These are phyloP conservation scores for Candida freyschussii DNA, from an alignment of 1,139 yeast species.

Conservation along the genomic window DNA sequence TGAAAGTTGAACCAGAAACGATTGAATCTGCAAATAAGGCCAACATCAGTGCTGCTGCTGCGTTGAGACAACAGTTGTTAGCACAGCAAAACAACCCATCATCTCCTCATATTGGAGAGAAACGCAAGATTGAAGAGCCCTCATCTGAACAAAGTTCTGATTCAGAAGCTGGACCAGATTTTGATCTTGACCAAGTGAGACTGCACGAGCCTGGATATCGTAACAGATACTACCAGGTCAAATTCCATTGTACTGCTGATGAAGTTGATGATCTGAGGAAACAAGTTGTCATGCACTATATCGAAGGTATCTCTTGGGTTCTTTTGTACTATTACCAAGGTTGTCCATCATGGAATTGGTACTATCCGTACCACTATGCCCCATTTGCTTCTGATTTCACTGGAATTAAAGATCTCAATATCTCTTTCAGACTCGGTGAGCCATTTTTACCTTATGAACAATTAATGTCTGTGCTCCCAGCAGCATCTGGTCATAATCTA, in stretches of 20 bases:
- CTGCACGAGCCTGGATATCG: conserved; percentile 87
- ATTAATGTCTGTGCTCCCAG: conserved; percentile 95
- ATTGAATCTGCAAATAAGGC: conserved; percentile 32
- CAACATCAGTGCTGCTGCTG: conserved; percentile 38
- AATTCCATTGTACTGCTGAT: conserved; percentile 55
- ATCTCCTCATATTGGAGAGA: conserved; percentile 13
- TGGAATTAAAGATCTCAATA: conserved; percentile 47
- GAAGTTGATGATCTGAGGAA: conserved; percentile 54
- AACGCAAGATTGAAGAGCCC: conserved; percentile 19
- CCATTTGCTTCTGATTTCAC: conserved; percentile 91
- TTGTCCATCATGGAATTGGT: conserved; percentile 99
- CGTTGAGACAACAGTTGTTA: conserved; percentile 34
- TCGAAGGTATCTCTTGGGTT: conserved; percentile 97
- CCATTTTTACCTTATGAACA: conserved; percentile 96
- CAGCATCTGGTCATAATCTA: conserved; percentile 88
- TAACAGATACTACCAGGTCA: conserved; percentile 71
- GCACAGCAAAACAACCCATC: conserved; percentile 16
- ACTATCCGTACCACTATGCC: conserved; percentile 94
- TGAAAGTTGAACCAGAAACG: conserved; percentile 33
- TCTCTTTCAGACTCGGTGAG: conserved; percentile 61
- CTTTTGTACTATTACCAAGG: conserved; percentile 92
- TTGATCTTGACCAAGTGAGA: conserved; percentile 55
- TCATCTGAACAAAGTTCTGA: conserved; percentile 3
- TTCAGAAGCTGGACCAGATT: conserved; percentile 26
- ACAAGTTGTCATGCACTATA: conserved; percentile 65